Conservation (phyloP, 225 moss, liverwort and hornwort species). For the Lunularia cruciata region DNA sequence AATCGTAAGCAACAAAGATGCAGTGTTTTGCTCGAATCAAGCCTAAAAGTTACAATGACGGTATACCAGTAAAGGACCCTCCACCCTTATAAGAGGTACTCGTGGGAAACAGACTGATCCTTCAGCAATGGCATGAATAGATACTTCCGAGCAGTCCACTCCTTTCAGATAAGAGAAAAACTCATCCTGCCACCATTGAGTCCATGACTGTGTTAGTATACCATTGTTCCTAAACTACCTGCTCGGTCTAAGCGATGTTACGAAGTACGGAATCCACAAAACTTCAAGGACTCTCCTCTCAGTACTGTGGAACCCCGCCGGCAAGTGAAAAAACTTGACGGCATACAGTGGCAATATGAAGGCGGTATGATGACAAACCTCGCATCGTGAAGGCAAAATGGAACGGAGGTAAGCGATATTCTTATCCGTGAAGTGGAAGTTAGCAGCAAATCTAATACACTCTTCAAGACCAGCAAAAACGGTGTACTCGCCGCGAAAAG, state of each 20-base stretch:
- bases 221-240: too few relatives aligned
- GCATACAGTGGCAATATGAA: background rate
- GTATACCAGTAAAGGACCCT: conserved; percentile 82
- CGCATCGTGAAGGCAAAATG: conserved; percentile 74
- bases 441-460: conserved; percentile 87
- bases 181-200: conserved; percentile 50
- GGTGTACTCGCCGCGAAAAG: conserved; percentile 90
- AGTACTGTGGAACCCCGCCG: background rate
- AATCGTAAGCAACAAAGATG: background rate
- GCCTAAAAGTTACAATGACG: background rate
- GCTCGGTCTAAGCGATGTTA: too few relatives aligned
- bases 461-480: conserved; percentile 96
- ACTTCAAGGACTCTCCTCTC: too few relatives aligned
- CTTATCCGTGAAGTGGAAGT: conserved; percentile 65
- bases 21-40: background rate
- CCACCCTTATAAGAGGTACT: conserved; percentile 81
- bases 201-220: background rate
- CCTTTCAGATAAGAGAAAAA: conserved; percentile 61
- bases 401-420: conserved; percentile 62
- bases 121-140: conserved; percentile 81
- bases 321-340: background rate
- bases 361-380: conserved; percentile 47
- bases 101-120: conserved; percentile 95
- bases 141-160: conserved; percentile 79
- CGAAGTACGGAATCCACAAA: too few relatives aligned